Evolutionary conservation across 192 early-diverging fungal species (phyloP).

Genomic region (Neocallimastix lanati): DNA sequence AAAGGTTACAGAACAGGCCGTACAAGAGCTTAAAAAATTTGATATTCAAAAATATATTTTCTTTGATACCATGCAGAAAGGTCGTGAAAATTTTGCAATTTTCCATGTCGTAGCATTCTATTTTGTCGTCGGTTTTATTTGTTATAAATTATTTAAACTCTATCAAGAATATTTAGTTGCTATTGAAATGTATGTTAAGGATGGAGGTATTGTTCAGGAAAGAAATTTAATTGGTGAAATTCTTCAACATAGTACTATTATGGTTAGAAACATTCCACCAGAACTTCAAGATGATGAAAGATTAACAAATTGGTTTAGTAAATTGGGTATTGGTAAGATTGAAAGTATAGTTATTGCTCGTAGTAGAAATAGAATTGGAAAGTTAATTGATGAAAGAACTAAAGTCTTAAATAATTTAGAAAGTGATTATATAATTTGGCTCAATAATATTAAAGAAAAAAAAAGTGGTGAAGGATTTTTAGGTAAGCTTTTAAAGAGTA

Average conservation of each 20-base stretch:
- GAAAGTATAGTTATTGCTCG: slow-evolving; percentile 14
- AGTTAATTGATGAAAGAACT: not conserved
- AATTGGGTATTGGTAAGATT: slow-evolving; percentile 19
- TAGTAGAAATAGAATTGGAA: not conserved
- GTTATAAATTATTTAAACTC: not conserved
- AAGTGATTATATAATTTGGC: not conserved
- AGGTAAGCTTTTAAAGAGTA: not conserved
- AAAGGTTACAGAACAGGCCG: not conserved
- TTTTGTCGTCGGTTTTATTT: not conserved
- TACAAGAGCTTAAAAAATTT: no score
- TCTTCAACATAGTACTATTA: slow-evolving; percentile 21
- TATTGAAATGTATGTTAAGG: not conserved
- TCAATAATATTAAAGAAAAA: not conserved
- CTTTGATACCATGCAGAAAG: not conserved
- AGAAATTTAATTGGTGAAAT: slow-evolving; percentile 9
- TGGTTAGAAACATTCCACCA: slow-evolving; percentile 23
- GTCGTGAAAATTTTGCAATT: not conserved
- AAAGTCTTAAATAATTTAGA: not conserved
- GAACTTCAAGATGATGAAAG: slow-evolving; percentile 15
- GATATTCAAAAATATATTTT: not conserved
- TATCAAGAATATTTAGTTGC: not conserved
- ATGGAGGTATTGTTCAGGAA: not conserved
- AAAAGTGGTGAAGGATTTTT: not conserved
- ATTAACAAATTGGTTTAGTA: slow-evolving; percentile 18
- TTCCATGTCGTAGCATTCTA: not conserved